Evolutionary conservation across 257 asterid species (phyloP).

Genomic region (Solanum chiquidenum): DNA sequence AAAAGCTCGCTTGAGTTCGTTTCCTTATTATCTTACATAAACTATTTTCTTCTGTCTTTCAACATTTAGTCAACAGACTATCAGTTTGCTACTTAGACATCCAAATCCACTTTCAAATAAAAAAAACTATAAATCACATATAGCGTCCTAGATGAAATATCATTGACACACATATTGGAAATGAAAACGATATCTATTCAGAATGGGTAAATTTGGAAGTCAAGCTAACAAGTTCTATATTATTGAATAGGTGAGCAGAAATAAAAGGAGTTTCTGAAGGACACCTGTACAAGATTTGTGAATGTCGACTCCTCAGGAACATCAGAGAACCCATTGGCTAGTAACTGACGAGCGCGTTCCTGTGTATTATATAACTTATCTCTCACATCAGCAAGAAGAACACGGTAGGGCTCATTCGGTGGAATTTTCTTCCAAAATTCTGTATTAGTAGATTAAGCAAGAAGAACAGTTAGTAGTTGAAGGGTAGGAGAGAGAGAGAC

Average conservation of each 20-base stretch:
- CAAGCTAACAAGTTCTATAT: neutral
- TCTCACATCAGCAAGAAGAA: constrained; percentile 88
- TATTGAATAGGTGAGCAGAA: neutral
- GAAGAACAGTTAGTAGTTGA: neutral
- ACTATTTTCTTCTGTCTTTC: neutral
- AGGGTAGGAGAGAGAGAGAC: neutral
- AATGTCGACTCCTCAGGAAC: constrained; percentile 64
- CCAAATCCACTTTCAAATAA: neutral
- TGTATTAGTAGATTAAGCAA: constrained; percentile 14
- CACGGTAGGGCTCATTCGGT: constrained; percentile 83
- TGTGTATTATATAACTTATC: constrained; percentile 86
- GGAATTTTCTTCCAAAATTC: constrained; percentile 97
- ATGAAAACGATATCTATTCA: neutral
- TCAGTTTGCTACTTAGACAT: neutral
- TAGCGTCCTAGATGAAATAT: neutral
- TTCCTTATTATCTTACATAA: neutral
- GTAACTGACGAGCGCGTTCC: constrained; percentile 83
- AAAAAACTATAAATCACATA: neutral
- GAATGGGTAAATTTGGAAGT: neutral
- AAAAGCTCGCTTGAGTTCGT: neutral
- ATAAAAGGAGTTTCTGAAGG: neutral
- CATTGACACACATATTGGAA: neutral
- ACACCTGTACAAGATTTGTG: constrained; percentile 64
- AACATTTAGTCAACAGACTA: neutral
- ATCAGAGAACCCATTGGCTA: constrained; percentile 58